These are phyloP conservation scores for Haplosporangium sp. DNA, from an alignment of 371 early-diverging fungal species.

Conservation along the genomic window DNA sequence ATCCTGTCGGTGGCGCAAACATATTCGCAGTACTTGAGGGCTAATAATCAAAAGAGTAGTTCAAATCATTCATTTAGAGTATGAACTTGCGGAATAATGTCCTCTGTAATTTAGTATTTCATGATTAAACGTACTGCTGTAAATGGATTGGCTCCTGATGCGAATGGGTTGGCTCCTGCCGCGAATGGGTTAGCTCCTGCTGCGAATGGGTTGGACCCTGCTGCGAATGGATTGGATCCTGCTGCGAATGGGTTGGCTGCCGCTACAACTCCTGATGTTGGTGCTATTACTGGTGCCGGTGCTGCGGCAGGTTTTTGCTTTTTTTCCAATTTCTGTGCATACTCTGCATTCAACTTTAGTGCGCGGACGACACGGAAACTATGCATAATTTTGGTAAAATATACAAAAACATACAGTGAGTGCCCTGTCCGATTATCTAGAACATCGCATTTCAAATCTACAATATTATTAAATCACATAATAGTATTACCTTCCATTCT, in stretches of 20 bases:
- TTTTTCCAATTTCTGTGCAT: constrained; percentile 66
- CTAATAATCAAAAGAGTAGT: constrained; percentile 6
- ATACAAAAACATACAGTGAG: no score
- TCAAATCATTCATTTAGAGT: background rate
- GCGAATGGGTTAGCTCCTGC: constrained; percentile 38
- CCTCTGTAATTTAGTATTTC: background rate
- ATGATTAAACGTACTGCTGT: constrained; percentile 22
- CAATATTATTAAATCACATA: no score
- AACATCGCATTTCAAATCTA: background rate
- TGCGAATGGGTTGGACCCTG: constrained; percentile 45
- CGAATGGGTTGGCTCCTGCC: constrained; percentile 44
- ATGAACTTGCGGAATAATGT: background rate
- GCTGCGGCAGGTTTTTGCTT: constrained; percentile 52
- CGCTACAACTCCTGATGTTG: constrained; percentile 14
- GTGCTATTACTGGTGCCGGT: constrained; percentile 25
- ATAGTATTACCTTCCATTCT: constrained; percentile 69
- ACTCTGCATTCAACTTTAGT: constrained; percentile 73
- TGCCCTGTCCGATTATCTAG: background rate
- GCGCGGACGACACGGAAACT: constrained; percentile 76
- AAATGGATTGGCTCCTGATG: constrained; percentile 48
- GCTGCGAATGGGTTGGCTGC: constrained; percentile 50
- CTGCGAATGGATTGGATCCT: constrained; percentile 21
- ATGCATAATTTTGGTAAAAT: background rate
- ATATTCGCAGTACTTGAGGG: constrained; percentile 27
- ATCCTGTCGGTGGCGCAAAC: constrained; percentile 46